A percentile compares a stretch with the other conserved stretches of the same genome.
These are phyloP conservation scores for Pseudogymnoascus sp. DNA, from an alignment of 2,329 filamentous ascomycete species.

Conservation along the genomic window DNA sequence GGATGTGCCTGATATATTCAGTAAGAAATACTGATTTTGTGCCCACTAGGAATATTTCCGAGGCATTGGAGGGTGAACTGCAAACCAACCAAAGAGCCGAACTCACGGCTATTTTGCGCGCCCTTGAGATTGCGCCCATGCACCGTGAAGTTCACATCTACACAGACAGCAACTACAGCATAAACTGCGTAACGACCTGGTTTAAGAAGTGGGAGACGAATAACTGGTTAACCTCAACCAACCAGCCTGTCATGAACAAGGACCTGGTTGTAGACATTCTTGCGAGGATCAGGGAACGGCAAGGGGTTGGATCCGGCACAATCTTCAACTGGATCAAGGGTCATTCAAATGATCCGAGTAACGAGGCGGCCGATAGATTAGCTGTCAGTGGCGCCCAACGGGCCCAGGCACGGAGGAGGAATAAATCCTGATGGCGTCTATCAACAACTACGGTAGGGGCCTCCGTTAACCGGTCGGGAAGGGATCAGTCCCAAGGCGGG, in stretches of 20 bases:
- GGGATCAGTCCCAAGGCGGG: background rate
- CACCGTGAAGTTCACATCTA: conserved; percentile 65
- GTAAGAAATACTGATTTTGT: conserved; percentile 11
- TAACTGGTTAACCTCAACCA: conserved; percentile 65
- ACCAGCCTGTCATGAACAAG: conserved; percentile 72
- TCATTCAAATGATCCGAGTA: conserved; percentile 64
- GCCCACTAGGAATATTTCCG: conserved; percentile 43
- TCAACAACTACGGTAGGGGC: background rate
- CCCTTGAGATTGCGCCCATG: conserved; percentile 64
- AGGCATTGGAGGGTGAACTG: conserved; percentile 26
- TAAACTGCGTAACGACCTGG: conserved; percentile 84
- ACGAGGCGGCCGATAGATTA: conserved; percentile 69
- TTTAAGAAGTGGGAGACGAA: conserved; percentile 66
- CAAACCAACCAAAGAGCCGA: conserved; percentile 98
- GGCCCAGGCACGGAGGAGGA: background rate
- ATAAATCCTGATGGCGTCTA: background rate
- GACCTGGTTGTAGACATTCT: conserved; percentile 73
- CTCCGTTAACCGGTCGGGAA: no score
- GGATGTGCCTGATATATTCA: background rate
- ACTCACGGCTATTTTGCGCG: conserved; percentile 76
- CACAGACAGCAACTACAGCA: conserved; percentile 86
- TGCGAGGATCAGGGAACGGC: conserved; percentile 60
- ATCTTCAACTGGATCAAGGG: conserved; percentile 86
- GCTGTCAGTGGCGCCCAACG: conserved; percentile 56
- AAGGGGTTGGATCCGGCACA: conserved; percentile 51